phyloP scores from a whole-genome alignment of 164 flowering plant species.

The Hamamelis virginiana region DNA sequence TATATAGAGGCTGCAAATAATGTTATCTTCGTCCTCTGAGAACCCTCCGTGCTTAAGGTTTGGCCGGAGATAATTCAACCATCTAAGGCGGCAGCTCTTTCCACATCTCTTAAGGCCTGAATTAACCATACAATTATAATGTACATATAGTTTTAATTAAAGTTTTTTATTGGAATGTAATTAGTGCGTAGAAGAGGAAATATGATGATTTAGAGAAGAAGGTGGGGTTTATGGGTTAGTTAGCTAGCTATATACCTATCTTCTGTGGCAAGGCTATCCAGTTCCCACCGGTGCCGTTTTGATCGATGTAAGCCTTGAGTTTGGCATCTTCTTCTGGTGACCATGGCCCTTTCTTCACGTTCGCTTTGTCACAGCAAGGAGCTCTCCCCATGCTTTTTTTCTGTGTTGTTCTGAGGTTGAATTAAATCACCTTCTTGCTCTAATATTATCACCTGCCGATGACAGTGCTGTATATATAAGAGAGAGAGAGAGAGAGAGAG shows the following conservation, averaged over 20 bases:
- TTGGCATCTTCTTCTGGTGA: conserved; percentile 88
- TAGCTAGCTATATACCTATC: conserved; percentile 42
- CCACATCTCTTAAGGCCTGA: conserved; percentile 87
- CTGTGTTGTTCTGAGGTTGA: background rate
- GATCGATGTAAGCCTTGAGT: conserved; percentile 67
- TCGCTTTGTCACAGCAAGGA: conserved; percentile 91
- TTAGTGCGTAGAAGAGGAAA: no score
- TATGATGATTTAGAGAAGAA: background rate
- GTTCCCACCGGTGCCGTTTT: conserved; percentile 79
- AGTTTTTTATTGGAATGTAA: no score
- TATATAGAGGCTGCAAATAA: conserved; percentile 73
- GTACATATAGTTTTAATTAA: background rate
- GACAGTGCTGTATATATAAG: conserved; percentile 7
- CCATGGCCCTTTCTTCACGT: conserved; percentile 93
- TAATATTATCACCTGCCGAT: background rate
- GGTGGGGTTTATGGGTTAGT: background rate
- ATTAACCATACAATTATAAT: background rate
- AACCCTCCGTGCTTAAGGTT: conserved; percentile 88
- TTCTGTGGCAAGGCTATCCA: conserved; percentile 91
- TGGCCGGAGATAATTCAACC: conserved; percentile 87
- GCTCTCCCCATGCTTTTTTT: conserved; percentile 74
- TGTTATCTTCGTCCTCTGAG: conserved; percentile 85
- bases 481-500: conserved; percentile 20
- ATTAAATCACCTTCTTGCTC: background rate
- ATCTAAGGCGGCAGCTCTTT: conserved; percentile 84